phyloP scores from a whole-genome alignment of 257 asterid species.

The Vinca minor region DNA sequence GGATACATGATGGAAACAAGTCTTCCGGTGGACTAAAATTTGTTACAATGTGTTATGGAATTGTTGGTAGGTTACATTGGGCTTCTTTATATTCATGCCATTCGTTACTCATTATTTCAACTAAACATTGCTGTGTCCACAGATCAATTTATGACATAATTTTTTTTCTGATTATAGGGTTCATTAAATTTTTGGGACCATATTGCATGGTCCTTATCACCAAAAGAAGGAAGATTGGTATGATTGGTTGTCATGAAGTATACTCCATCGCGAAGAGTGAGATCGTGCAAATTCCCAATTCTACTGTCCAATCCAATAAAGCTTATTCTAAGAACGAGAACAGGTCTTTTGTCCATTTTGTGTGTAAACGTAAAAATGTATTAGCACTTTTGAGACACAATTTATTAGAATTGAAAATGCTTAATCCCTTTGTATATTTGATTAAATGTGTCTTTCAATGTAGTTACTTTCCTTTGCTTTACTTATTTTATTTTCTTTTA shows the following conservation, averaged over 20 bases:
- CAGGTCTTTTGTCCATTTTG: slow-evolving; percentile 84
- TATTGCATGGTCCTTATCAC: slow-evolving; percentile 88
- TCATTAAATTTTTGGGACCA: slow-evolving; percentile 85
- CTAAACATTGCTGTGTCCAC: background rate
- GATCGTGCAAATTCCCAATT: slow-evolving; percentile 64
- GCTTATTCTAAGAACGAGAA: slow-evolving; percentile 85
- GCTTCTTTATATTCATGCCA: background rate
- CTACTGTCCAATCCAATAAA: slow-evolving; percentile 56
- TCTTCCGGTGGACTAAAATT: slow-evolving; percentile 86
- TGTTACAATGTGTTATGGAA: slow-evolving; percentile 77
- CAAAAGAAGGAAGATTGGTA: slow-evolving; percentile 71
- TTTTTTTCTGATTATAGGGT: slow-evolving; percentile 40
- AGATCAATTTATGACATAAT: slow-evolving; percentile 9
- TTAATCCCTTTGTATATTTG: slow-evolving; percentile 31
- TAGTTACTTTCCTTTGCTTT: slow-evolving; percentile 15
- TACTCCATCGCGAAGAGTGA: slow-evolving; percentile 68
- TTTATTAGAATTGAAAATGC: slow-evolving; percentile 31
- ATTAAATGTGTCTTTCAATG: slow-evolving; percentile 20
- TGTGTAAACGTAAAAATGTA: slow-evolving; percentile 49
- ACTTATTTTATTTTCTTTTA: slow-evolving; percentile 11
- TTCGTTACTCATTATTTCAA: background rate
- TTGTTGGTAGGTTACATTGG: slow-evolving; percentile 52
- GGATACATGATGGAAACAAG: slow-evolving; percentile 82
- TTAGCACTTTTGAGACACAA: slow-evolving; percentile 35
- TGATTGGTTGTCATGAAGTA: slow-evolving; percentile 83